phyloP scores from a whole-genome alignment of 495 filamentous ascomycete species.

The Hypoxylon subgilvum region DNA sequence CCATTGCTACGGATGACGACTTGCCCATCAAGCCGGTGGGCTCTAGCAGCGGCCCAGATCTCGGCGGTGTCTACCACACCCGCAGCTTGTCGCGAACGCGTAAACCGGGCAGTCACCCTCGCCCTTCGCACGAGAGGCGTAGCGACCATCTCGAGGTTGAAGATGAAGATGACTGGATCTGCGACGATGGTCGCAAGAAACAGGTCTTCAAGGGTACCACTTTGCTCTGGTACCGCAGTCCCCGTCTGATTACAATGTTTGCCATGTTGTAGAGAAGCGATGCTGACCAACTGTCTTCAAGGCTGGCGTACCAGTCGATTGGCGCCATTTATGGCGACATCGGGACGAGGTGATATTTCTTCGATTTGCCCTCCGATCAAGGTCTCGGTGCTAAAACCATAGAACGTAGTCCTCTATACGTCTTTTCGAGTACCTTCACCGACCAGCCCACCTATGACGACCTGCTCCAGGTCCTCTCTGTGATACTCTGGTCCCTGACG shows the following conservation, averaged over 20 bases:
- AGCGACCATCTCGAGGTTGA: conserved; percentile 42
- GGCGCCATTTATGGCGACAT: conserved; percentile 82
- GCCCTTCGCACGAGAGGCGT: conserved; percentile 28
- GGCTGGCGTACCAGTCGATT: conserved; percentile 70
- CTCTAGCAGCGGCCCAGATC: conserved; percentile 6
- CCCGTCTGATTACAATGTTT: neutral
- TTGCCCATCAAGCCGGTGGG: conserved; percentile 17
- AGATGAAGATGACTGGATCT: conserved; percentile 49
- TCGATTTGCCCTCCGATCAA: too few species aligned
- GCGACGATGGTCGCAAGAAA: conserved; percentile 45
- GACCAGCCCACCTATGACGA: conserved; percentile 62
- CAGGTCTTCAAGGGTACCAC: conserved; percentile 53
- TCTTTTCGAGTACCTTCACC: conserved; percentile 72
- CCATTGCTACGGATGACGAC: conserved; percentile 36
- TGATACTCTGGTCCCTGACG: conserved; percentile 76
- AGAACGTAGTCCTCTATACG: conserved; percentile 65
- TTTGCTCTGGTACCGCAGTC: conserved; percentile 47
- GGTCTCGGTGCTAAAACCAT: neutral
- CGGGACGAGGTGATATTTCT: conserved; percentile 59
- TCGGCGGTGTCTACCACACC: conserved; percentile 51
- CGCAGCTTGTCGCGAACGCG: conserved; percentile 40
- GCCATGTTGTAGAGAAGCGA: neutral
- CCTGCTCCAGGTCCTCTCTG: conserved; percentile 71
- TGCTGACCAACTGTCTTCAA: conserved; percentile 33
- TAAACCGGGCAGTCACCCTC: conserved; percentile 33